phyloP scores from a whole-genome alignment of 2,329 filamentous ascomycete genomes.

The Monosporascus sp. region DNA sequence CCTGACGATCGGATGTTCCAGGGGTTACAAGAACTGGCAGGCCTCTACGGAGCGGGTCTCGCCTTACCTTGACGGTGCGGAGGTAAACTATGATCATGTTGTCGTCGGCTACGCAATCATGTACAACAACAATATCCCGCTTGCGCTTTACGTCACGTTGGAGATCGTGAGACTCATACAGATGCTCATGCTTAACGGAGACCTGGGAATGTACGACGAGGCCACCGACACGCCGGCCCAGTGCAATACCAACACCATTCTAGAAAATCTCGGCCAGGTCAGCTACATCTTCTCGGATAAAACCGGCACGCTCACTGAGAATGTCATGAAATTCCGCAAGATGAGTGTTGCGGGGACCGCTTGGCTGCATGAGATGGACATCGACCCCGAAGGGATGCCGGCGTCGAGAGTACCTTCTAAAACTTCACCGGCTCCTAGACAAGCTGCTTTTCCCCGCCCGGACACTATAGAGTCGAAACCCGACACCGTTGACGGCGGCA shows the following conservation, averaged over 20 bases:
- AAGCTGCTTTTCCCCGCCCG: neutral
- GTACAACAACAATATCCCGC: conserved; percentile 92
- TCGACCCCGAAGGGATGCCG: conserved; percentile 28
- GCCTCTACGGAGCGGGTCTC: conserved; percentile 59
- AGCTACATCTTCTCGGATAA: conserved; percentile 92
- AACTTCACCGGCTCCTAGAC: neutral
- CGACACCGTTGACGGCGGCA: conserved; percentile 8
- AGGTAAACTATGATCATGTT: conserved; percentile 73
- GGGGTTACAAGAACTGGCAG: conserved; percentile 78
- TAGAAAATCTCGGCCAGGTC: conserved; percentile 89
- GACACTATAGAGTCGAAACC: neutral
- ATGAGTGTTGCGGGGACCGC: conserved; percentile 84
- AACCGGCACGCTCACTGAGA: conserved; percentile 90
- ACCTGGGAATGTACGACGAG: conserved; percentile 88
- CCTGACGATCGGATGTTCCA: conserved; percentile 75
- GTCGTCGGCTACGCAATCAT: conserved; percentile 91
- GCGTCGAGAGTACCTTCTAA: neutral
- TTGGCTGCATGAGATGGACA: conserved; percentile 78
- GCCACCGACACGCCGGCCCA: conserved; percentile 79
- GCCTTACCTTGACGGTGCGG: conserved; percentile 71
- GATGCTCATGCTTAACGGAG: conserved; percentile 72
- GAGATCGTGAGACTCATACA: conserved; percentile 79
- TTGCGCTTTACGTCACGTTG: conserved; percentile 86
- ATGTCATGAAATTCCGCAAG: conserved; percentile 92
- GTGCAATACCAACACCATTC: conserved; percentile 89